Percentiles rank a stretch among this genome's conserved stretches.
Conservation (phyloP, 805 yeast genomes). For the Suhomyces prunicola region DNA sequence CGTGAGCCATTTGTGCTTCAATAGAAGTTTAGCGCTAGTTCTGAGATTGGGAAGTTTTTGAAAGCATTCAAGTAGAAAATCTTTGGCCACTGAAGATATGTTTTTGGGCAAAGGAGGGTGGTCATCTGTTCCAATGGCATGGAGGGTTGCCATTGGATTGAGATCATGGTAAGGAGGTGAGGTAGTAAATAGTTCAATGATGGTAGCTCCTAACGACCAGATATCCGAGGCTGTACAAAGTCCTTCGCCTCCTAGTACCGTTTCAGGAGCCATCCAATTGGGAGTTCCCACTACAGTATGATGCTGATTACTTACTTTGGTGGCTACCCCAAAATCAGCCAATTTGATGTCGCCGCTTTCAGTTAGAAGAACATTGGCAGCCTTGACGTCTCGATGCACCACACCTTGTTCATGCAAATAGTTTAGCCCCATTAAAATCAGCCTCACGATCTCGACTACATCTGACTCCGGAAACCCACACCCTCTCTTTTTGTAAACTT, state of each 20-base stretch:
- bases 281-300: constrained; percentile 76
- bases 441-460: constrained; percentile 47
- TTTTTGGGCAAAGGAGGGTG: constrained; percentile 65
- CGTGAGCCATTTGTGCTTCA: constrained; percentile 61
- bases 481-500: constrained; percentile 44
- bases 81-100: constrained; percentile 43
- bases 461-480: constrained; percentile 56
- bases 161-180: constrained; percentile 82
- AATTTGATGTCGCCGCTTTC: constrained; percentile 68
- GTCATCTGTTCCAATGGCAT: constrained; percentile 76
- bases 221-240: constrained; percentile 86
- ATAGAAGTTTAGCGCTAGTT: constrained; percentile 50
- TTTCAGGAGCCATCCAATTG: constrained; percentile 99
- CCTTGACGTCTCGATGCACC: constrained; percentile 86
- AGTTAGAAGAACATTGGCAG: constrained; percentile 81
- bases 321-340: constrained; percentile 96
- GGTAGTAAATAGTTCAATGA: constrained; percentile 81
- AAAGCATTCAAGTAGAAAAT: constrained; percentile 66
- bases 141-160: constrained; percentile 75
- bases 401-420: constrained; percentile 72
- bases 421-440: constrained; percentile 56
- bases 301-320: constrained; percentile 44
- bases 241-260: constrained; percentile 74
- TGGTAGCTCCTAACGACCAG: constrained; percentile 95
- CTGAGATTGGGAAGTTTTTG: constrained; percentile 65